Percentiles rank a stretch among this genome's conserved stretches.
phyloP scores from a whole-genome alignment of 2,329 filamentous ascomycete species.

The Intubia oerlemansii region DNA sequence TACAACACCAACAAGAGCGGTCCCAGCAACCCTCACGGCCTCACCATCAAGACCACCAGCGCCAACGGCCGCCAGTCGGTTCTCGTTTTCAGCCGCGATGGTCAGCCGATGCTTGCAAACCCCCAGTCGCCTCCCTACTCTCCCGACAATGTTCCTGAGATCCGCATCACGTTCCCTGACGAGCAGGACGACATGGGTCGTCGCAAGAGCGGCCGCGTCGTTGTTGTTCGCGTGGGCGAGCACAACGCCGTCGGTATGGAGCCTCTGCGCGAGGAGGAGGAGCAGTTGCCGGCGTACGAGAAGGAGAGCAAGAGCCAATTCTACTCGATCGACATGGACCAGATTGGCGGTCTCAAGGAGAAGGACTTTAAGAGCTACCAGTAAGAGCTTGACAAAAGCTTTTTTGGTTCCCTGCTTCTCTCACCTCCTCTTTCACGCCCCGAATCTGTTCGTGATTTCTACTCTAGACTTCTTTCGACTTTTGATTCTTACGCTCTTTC shows the following conservation, averaged over 20 bases:
- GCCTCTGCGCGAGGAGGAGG: conserved; percentile 61
- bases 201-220: conserved; percentile 65
- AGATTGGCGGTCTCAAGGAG: conserved; percentile 86
- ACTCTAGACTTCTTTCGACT: not conserved
- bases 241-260: conserved; percentile 62
- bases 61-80: conserved; percentile 38
- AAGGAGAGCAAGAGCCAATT: conserved; percentile 61
- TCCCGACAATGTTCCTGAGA: conserved; percentile 75
- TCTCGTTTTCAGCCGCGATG: conserved; percentile 54
- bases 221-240: conserved; percentile 81
- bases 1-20: conserved; percentile 36
- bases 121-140: conserved; percentile 55
- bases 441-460: no score
- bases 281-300: conserved; percentile 72
- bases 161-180: conserved; percentile 94
- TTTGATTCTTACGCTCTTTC: conserved; percentile 3
- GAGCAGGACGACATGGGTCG: conserved; percentile 77
- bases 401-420: not conserved
- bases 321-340: conserved; percentile 83
- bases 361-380: conserved; percentile 35
- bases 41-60: conserved; percentile 35
- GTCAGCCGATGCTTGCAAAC: conserved; percentile 51
- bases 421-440: not conserved
- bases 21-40: conserved; percentile 29
- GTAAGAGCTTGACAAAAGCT: conserved; percentile 5